phyloP scores from a whole-genome alignment of 2,329 filamentous ascomycete species.

The Sclerotinia subarctica region DNA sequence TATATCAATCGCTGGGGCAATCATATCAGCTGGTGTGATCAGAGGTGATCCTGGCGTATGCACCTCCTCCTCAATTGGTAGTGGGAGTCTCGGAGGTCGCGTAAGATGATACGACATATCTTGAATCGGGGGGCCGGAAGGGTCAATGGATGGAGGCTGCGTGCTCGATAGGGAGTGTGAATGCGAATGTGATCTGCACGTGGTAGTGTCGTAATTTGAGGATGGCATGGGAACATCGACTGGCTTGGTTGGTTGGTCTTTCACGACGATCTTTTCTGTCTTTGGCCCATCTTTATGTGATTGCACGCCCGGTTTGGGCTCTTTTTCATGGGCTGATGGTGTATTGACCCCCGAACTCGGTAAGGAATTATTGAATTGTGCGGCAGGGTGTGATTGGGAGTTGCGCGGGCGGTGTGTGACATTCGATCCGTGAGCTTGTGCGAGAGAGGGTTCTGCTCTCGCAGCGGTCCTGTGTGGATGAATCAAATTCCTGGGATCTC shows the following conservation, averaged over 20 bases:
- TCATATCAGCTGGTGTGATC: slow-evolving; percentile 65
- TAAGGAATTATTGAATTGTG: slow-evolving; percentile 25
- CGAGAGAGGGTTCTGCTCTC: slow-evolving; percentile 59
- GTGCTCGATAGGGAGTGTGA: slow-evolving; percentile 25
- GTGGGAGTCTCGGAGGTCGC: slow-evolving; percentile 81
- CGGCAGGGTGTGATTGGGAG: slow-evolving; percentile 30
- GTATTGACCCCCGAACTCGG: slow-evolving; percentile 28
- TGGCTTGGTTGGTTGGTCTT: slow-evolving; percentile 52
- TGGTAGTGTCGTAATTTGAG: slow-evolving; percentile 31
- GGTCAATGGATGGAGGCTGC: slow-evolving; percentile 49
- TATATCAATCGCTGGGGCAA: slow-evolving; percentile 34
- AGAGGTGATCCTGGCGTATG: slow-evolving; percentile 90
- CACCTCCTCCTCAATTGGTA: slow-evolving; percentile 90
- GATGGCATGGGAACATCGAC: slow-evolving; percentile 48
- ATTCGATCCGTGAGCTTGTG: slow-evolving; percentile 48
- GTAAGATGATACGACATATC: slow-evolving; percentile 59
- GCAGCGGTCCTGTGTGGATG: slow-evolving; percentile 55
- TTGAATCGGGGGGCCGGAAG: slow-evolving; percentile 43
- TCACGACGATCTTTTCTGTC: slow-evolving; percentile 38
- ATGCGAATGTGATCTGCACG: slow-evolving; percentile 35
- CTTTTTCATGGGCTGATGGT: slow-evolving; percentile 28
- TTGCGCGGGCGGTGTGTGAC: slow-evolving; percentile 34
- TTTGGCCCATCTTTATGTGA: slow-evolving; percentile 30
- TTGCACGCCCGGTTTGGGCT: slow-evolving; percentile 30
- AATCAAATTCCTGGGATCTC: slow-evolving; percentile 51